A percentile compares a stretch with the other conserved stretches of the same genome.
Evolutionary conservation across 805 yeast species (phyloP).

Genomic region (Blastobotrys parvus): DNA sequence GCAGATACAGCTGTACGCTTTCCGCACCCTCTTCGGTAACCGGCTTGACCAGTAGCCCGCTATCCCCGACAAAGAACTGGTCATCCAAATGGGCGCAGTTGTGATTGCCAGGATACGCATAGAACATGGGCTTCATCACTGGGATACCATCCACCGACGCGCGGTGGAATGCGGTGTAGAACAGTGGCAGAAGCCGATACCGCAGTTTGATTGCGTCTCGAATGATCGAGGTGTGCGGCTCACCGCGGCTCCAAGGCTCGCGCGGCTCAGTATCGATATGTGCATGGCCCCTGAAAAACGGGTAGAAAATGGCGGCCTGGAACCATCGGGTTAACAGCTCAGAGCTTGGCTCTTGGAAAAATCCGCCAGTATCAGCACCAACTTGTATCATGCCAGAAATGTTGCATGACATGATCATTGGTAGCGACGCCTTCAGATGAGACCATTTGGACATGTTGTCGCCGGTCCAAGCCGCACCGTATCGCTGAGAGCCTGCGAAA

Average conservation of each 20-base stretch:
- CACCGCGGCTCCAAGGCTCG: slow-evolving; percentile 84
- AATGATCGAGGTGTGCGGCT: slow-evolving; percentile 56
- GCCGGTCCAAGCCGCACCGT: slow-evolving; percentile 95
- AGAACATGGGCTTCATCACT: slow-evolving; percentile 36
- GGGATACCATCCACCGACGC: slow-evolving; percentile 57
- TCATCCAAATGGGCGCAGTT: slow-evolving; percentile 60
- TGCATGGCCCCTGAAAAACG: slow-evolving; percentile 92
- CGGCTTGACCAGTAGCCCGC: slow-evolving; percentile 75
- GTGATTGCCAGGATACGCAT: slow-evolving; percentile 28
- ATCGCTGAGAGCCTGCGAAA: slow-evolving; percentile 82
- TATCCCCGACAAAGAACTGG: slow-evolving; percentile 67
- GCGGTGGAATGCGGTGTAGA: slow-evolving; percentile 69
- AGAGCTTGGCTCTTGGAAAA: slow-evolving; percentile 76
- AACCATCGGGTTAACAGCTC: slow-evolving; percentile 87
- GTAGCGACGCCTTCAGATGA: slow-evolving; percentile 64
- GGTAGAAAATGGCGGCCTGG: slow-evolving; percentile 91
- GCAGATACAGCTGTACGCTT: slow-evolving; percentile 35
- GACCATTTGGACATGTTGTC: slow-evolving; percentile 92
- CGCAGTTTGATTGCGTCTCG: slow-evolving; percentile 64
- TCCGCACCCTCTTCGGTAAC: slow-evolving; percentile 49
- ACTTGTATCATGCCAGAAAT: slow-evolving; percentile 80
- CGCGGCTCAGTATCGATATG: slow-evolving; percentile 86
- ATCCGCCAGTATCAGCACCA: slow-evolving; percentile 96
- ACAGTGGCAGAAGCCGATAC: slow-evolving; percentile 63
- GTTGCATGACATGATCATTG: slow-evolving; percentile 76